These are phyloP conservation scores for Brettanomyces anomalus DNA, from an alignment of 805 yeast genomes.

Conservation along the genomic window DNA sequence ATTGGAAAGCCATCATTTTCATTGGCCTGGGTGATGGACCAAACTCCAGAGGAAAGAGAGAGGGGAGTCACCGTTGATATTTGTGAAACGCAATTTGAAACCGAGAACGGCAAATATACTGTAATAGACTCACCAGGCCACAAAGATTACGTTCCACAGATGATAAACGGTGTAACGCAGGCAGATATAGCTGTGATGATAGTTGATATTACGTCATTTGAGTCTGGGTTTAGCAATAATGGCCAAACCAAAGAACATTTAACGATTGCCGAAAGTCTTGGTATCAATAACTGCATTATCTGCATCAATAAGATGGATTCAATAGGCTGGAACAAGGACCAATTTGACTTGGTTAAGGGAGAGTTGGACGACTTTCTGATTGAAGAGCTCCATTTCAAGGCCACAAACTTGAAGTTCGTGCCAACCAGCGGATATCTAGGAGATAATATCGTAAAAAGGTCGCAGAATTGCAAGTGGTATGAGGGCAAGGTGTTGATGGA, in stretches of 20 bases:
- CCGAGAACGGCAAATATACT: slow-evolving; percentile 44
- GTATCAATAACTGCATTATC: slow-evolving; percentile 51
- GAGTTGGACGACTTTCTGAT: slow-evolving; percentile 43
- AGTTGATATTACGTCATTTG: slow-evolving; percentile 68
- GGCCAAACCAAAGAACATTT: slow-evolving; percentile 81
- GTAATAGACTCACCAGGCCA: slow-evolving; percentile 86
- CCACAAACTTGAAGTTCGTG: slow-evolving; percentile 35
- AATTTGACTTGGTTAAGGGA: slow-evolving; percentile 42
- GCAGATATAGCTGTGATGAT: slow-evolving; percentile 71
- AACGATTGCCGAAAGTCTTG: slow-evolving; percentile 55
- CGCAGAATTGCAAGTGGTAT: slow-evolving; percentile 21
- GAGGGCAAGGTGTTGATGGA: slow-evolving; percentile 40
- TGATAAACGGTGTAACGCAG: slow-evolving; percentile 76
- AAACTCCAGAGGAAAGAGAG: slow-evolving; percentile 63
- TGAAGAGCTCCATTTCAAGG: slow-evolving; percentile 42
- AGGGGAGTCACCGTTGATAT: slow-evolving; percentile 78
- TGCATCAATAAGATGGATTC: slow-evolving; percentile 68
- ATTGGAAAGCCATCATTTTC: slow-evolving; percentile 75
- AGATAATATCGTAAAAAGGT: slow-evolving; percentile 46
- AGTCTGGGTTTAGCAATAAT: slow-evolving; percentile 49
- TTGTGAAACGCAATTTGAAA: slow-evolving; percentile 59
- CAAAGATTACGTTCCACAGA: slow-evolving; percentile 72
- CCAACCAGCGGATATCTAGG: slow-evolving; percentile 70
- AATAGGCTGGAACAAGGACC: slow-evolving; percentile 43
- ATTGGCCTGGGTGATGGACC: slow-evolving; percentile 81